Base-by-base conservation (phyloP, 2,329 filamentous ascomycete genomes). In the Aciculosporium take region DNA sequence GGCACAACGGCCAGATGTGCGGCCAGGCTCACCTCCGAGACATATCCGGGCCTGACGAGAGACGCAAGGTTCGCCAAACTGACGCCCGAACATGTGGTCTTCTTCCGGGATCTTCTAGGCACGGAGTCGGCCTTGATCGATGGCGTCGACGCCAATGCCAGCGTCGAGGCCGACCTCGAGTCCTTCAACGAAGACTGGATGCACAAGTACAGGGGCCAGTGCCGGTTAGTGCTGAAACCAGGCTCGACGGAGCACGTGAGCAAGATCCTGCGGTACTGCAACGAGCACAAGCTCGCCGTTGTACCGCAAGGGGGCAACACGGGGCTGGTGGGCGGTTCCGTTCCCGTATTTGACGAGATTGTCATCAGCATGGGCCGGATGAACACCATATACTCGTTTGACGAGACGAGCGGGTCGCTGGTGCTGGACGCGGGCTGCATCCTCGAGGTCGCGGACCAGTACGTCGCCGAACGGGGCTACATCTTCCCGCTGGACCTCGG, bases 121-220 rank as follows among this genome's bases (percentile, higher is more conserved):
- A 72, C 74, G 37, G 76, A 81, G 28, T 84, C 82, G 28, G 87
- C 86, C 2, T 71, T 95, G 39, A 76, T 96, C 46, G 88, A 95
- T 57, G 85, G 85, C 39, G 72, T 94, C 41, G 84, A 78, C 3
- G 48, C 47, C 21, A 77, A 88, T 60, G 78, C 65, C 24, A 59
- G 78, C 12, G 83, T 65, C 23, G 59, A 79, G 12, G 83, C 84
- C 53, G 91, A 96, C 57, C 72, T 96, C 49, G 85, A 91, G 58
- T 75, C 84, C 7, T 98, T 87, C 72, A 98, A 98, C 63, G 78
- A 80, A 57, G 91, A 98, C 65, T 98, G 93, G 91, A 95, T 98
- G 88, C 81, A 84, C 63, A 98, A 98, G 66, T 98, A 94, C 67
- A 80, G 84, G 46, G 93, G 91, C 24, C 87, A 95, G 62, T 79